A percentile compares a stretch with the other conserved stretches of the same genome.
Evolutionary conservation across 768 basidiomycete genomes (phyloP).

Genomic region (Trametes meyenii): DNA sequence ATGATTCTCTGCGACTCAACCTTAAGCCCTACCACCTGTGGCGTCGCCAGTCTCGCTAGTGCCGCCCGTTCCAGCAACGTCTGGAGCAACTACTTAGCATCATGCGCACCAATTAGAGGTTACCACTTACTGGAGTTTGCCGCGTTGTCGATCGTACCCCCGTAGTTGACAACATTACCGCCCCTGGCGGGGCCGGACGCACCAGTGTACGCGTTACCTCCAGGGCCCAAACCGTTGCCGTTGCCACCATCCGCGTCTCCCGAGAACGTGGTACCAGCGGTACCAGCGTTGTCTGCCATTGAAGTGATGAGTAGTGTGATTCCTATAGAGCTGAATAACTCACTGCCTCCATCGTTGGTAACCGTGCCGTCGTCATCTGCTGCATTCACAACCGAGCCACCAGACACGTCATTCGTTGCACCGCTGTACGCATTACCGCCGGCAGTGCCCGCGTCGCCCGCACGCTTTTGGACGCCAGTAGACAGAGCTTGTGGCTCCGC

Average conservation of each 20-base stretch:
- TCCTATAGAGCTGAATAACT: neutral
- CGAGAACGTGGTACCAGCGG: constrained; percentile 23
- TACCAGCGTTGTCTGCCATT: constrained; percentile 22
- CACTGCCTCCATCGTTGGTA: constrained; percentile 22
- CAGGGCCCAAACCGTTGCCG: constrained; percentile 28
- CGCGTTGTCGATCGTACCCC: constrained; percentile 24
- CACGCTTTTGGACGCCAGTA: constrained; percentile 17
- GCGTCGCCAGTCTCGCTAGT: constrained; percentile 26
- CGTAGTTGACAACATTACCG: constrained; percentile 24
- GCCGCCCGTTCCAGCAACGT: constrained; percentile 25
- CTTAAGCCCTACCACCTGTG: constrained; percentile 24
- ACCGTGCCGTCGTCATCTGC: constrained; percentile 11
- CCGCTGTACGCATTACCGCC: constrained; percentile 30
- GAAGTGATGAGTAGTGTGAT: neutral
- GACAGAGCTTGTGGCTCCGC: neutral
- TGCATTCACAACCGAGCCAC: constrained; percentile 24
- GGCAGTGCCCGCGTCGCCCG: constrained; percentile 22
- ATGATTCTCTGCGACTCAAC: constrained; percentile 16
- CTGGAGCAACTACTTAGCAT: neutral
- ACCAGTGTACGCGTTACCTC: constrained; percentile 31
- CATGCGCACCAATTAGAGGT: too few species aligned
- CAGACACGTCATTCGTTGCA: constrained; percentile 21
- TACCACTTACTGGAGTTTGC: constrained; percentile 22
- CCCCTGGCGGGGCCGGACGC: constrained; percentile 23
- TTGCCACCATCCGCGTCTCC: constrained; percentile 29